Conservation (phyloP, 306 rosid species). For the Lathyrus aphaca region DNA sequence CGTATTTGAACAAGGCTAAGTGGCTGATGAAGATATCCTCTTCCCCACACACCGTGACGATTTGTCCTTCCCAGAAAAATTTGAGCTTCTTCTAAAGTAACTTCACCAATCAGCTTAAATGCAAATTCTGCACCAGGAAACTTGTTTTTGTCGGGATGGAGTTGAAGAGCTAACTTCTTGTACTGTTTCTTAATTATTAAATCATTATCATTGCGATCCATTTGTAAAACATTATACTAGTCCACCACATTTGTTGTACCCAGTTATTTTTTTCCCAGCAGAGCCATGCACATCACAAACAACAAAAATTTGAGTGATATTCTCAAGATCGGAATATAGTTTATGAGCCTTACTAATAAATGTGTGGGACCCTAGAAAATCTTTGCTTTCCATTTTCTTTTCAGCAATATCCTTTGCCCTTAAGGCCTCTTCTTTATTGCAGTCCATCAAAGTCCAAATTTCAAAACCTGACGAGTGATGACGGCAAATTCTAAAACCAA, state of each 20-base stretch:
- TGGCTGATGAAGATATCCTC: too few relatives aligned
- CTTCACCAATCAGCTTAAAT: slow-evolving; percentile 88
- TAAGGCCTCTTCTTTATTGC: slow-evolving; percentile 93
- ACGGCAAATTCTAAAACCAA: slow-evolving; percentile 40
- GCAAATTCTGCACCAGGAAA: slow-evolving; percentile 95
- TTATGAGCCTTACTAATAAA: slow-evolving; percentile 68
- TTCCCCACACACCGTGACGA: too few relatives aligned
- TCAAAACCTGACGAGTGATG: slow-evolving; percentile 35
- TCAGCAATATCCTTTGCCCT: slow-evolving; percentile 81
- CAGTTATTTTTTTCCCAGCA: slow-evolving; percentile 57
- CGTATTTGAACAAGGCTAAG: too few relatives aligned
- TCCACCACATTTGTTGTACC: slow-evolving; percentile 53
- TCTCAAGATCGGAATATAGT: slow-evolving; percentile 79
- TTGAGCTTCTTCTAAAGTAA: slow-evolving; percentile 92
- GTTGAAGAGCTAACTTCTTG: slow-evolving; percentile 87
- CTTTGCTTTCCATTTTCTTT: slow-evolving; percentile 81
- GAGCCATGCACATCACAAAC: slow-evolving; percentile 90
- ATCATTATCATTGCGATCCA: slow-evolving; percentile 74
- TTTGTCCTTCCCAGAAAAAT: too few relatives aligned
- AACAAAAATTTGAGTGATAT: slow-evolving; percentile 74
- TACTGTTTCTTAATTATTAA: slow-evolving; percentile 77
- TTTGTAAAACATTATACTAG: slow-evolving; percentile 86
- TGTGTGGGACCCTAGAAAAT: slow-evolving; percentile 75
- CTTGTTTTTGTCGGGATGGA: slow-evolving; percentile 98
- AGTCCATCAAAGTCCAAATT: slow-evolving; percentile 63